Conservation (phyloP, 768 basidiomycete species). For the Macrolepiota dolichaula region DNA sequence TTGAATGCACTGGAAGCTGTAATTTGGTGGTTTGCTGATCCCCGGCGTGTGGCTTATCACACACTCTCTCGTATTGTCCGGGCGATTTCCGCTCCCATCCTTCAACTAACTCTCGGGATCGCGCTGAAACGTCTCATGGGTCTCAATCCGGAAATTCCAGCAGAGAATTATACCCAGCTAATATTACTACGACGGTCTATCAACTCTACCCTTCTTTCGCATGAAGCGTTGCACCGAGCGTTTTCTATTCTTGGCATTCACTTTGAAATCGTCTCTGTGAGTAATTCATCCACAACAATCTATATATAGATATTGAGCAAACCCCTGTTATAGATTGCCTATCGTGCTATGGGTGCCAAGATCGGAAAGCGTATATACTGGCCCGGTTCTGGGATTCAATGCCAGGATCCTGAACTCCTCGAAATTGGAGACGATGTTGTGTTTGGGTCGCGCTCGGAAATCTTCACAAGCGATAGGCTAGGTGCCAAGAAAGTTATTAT, state of each 20-base stretch:
- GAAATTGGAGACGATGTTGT: slow-evolving; percentile 48
- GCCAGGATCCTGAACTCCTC: slow-evolving; percentile 44
- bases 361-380: slow-evolving; percentile 46
- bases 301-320: slow-evolving; percentile 2
- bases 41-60: slow-evolving; percentile 36
- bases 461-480: slow-evolving; percentile 40
- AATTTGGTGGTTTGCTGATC: slow-evolving; percentile 40
- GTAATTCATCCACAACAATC: slow-evolving; percentile 6
- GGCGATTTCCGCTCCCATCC: slow-evolving; percentile 30
- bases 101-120: slow-evolving; percentile 36
- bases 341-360: slow-evolving; percentile 48
- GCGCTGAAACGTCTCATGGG: slow-evolving; percentile 39
- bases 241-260: slow-evolving; percentile 44
- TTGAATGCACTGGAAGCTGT: slow-evolving; percentile 36
- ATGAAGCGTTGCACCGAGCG: slow-evolving; percentile 29
- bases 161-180: slow-evolving; percentile 26
- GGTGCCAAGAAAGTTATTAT: slow-evolving; percentile 38
- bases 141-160: slow-evolving; percentile 27
- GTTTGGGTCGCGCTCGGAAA: slow-evolving; percentile 42
- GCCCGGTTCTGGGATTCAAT: slow-evolving; percentile 44
- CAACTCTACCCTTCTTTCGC: slow-evolving; percentile 33
- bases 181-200: slow-evolving; percentile 34
- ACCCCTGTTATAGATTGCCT: slow-evolving; percentile 25
- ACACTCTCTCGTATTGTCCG: slow-evolving; percentile 35
- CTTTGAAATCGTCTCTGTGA: slow-evolving; percentile 42